phyloP scores from a whole-genome alignment of 495 filamentous ascomycete species.

The Podospora sp. region DNA sequence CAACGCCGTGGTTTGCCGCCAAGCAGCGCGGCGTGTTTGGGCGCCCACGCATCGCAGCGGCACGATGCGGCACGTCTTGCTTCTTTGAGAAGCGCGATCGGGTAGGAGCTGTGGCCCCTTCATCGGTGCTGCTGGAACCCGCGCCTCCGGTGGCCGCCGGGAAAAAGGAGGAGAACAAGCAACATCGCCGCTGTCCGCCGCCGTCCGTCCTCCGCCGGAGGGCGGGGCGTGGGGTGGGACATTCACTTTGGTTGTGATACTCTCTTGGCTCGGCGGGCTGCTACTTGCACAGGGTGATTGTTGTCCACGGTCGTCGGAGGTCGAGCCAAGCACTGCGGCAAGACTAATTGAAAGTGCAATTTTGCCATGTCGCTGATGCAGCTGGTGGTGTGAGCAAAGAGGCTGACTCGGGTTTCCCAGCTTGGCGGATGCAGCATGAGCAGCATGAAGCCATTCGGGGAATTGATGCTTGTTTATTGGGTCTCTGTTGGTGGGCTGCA shows the following conservation, averaged over 20 bases:
- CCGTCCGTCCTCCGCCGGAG: background rate
- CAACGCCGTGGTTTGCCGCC: background rate
- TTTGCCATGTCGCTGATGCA: background rate
- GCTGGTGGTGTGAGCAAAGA: background rate
- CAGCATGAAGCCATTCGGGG: constrained; percentile 4
- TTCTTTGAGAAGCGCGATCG: background rate
- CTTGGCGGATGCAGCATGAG: background rate
- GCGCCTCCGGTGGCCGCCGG: background rate
- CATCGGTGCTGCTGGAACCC: background rate
- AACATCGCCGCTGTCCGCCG: constrained; percentile 1
- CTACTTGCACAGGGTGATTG: background rate
- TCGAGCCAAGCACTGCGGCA: background rate
- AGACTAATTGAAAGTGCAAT: background rate
- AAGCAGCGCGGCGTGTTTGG: constrained; percentile 9
- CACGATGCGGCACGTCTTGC: constrained; percentile 9
- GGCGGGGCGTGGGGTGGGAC: background rate
- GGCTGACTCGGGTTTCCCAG: background rate
- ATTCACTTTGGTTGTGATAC: background rate
- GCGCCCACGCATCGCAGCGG: constrained; percentile 18
- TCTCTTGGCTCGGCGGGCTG: background rate
- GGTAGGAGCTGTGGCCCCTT: background rate
- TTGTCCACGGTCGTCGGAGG: background rate
- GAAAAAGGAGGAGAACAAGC: background rate
- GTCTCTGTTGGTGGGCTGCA: constrained; percentile 3
- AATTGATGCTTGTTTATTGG: constrained; percentile 8